phyloP scores from a whole-genome alignment of 306 rosid species.

The Alnus glutinosa region DNA sequence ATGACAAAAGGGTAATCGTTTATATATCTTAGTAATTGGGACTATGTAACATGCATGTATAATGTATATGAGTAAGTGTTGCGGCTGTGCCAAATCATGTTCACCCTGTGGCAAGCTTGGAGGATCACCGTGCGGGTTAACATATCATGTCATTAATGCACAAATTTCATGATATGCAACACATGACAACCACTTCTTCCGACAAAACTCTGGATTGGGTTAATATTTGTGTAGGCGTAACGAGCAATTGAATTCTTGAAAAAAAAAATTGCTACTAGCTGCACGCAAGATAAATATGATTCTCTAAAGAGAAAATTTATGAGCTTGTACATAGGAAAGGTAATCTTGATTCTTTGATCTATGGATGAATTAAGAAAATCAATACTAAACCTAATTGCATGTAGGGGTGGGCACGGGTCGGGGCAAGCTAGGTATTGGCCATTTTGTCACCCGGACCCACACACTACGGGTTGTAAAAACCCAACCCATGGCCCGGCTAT shows the following conservation, averaged over 20 bases:
- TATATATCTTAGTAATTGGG: no score
- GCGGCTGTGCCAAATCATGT: background rate
- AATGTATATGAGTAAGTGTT: no score
- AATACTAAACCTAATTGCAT: no score
- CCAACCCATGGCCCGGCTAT: no score
- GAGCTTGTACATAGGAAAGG: background rate
- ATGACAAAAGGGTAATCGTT: no score
- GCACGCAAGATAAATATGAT: background rate
- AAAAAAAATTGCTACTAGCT: background rate
- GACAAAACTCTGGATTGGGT: background rate
- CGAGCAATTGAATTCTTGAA: no score
- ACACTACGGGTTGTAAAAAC: no score
- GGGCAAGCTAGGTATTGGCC: no score
- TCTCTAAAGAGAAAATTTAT: background rate
- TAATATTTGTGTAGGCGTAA: background rate
- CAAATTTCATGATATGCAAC: background rate
- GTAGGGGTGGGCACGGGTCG: no score
- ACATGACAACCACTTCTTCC: no score
- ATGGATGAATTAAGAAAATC: background rate
- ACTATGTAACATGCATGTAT: no score
- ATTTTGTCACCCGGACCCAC: no score
- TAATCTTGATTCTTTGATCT: background rate
- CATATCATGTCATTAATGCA: background rate
- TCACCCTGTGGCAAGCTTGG: background rate
- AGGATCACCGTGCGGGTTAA: background rate